phyloP scores from a whole-genome alignment of 495 filamentous ascomycete species.

The Aspergillus ellipticus region DNA sequence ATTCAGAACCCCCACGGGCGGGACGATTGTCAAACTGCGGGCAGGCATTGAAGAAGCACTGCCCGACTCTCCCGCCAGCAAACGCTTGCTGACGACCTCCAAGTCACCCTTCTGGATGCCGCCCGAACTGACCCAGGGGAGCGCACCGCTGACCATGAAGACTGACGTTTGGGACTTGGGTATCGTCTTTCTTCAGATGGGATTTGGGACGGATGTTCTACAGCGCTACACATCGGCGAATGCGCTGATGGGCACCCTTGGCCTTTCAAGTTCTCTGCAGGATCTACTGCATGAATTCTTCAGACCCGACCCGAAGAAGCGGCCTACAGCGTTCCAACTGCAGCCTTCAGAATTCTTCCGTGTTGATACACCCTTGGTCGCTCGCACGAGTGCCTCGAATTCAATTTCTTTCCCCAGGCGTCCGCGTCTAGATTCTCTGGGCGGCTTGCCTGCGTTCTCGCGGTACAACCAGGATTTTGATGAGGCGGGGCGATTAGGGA shows the following conservation, averaged over 20 bases:
- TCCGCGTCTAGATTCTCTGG: slow-evolving; percentile 47
- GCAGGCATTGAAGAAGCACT: slow-evolving; percentile 41
- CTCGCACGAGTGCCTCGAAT: slow-evolving; percentile 33
- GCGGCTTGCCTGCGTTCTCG: slow-evolving; percentile 47
- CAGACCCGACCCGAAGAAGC: slow-evolving; percentile 73
- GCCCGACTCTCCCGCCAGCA: slow-evolving; percentile 24
- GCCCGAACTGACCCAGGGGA: slow-evolving; percentile 66
- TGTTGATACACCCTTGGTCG: slow-evolving; percentile 47
- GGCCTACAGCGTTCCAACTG: slow-evolving; percentile 85
- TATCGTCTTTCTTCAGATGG: slow-evolving; percentile 85
- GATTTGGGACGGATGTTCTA: slow-evolving; percentile 76
- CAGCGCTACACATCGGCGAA: slow-evolving; percentile 75
- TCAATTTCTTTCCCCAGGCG: slow-evolving; percentile 39
- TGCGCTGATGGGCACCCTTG: slow-evolving; percentile 56
- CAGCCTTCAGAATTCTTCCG: slow-evolving; percentile 83
- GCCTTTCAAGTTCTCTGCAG: slow-evolving; percentile 68
- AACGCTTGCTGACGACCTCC: slow-evolving; percentile 51
- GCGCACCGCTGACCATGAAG: slow-evolving; percentile 63
- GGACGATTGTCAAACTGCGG: slow-evolving; percentile 43
- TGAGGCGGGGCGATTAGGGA: slow-evolving; percentile 82
- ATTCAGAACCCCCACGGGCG: slow-evolving; percentile 35
- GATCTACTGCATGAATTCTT: slow-evolving; percentile 83
- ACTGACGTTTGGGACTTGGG: slow-evolving; percentile 95
- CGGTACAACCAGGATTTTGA: slow-evolving; percentile 85
- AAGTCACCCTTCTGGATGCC: slow-evolving; percentile 81